Conservation (phyloP, 2,329 filamentous ascomycete species). For the Fusarium clavum region DNA sequence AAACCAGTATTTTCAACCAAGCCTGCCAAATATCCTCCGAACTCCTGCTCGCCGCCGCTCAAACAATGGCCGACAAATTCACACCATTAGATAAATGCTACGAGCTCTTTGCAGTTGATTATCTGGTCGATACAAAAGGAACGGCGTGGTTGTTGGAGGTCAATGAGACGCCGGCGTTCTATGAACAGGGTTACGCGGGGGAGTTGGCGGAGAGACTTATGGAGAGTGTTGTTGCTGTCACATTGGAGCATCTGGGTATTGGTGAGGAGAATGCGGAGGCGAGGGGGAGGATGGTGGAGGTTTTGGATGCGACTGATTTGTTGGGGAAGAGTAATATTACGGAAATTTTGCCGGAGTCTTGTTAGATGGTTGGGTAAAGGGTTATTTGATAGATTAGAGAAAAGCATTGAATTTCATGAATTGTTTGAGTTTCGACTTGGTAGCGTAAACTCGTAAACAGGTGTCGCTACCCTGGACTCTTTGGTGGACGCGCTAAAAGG, state of each 20-base stretch:
- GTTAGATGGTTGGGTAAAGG: background rate
- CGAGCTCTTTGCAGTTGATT: constrained; percentile 54
- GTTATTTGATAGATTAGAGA: background rate
- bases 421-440: no score
- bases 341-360: constrained; percentile 31
- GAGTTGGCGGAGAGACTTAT: constrained; percentile 51
- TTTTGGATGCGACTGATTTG: constrained; percentile 35
- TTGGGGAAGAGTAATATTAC: constrained; percentile 43
- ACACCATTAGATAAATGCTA: constrained; percentile 53
- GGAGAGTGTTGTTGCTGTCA: constrained; percentile 51
- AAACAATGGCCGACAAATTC: constrained; percentile 56
- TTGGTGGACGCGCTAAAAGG: no score
- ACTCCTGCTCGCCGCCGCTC: constrained; percentile 50
- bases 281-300: constrained; percentile 29
- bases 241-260: constrained; percentile 51
- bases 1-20: constrained; percentile 50
- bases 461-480: no score
- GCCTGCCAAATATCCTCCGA: constrained; percentile 51
- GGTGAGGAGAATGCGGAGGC: background rate
- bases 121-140: constrained; percentile 50
- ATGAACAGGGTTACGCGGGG: constrained; percentile 50
- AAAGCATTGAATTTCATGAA: background rate
- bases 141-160: constrained; percentile 53
- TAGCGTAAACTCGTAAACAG: no score
- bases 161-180: constrained; percentile 55